phyloP scores from a whole-genome alignment of 108 stramenopile genomes.

The Fragilaria crotonensis region DNA sequence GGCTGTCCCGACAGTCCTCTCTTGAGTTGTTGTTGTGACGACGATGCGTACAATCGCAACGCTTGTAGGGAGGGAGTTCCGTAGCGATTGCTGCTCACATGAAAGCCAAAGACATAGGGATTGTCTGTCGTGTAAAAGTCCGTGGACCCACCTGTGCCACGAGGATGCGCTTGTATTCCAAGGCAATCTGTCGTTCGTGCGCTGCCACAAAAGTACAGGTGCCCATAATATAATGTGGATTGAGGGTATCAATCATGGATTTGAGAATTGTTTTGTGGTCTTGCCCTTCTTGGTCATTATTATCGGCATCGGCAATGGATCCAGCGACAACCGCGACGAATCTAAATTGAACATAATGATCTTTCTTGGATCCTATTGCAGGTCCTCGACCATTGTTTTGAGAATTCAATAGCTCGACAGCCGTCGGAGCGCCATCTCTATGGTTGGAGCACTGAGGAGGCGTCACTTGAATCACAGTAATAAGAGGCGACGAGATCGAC shows the following conservation, averaged over 20 bases:
- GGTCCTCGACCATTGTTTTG: slow-evolving; percentile 30
- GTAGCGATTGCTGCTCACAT: slow-evolving; percentile 41
- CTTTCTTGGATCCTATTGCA: slow-evolving; percentile 31
- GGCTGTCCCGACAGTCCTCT: slow-evolving; percentile 12
- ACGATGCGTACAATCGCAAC: neutral
- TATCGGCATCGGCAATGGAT: slow-evolving; percentile 3
- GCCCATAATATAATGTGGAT: slow-evolving; percentile 38
- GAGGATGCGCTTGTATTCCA: slow-evolving; percentile 25
- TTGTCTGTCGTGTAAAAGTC: slow-evolving; percentile 30
- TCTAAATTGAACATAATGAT: slow-evolving; percentile 31
- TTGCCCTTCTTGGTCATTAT: slow-evolving; percentile 15
- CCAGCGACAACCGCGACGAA: slow-evolving; percentile 43
- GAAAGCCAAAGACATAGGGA: slow-evolving; percentile 51
- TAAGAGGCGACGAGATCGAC: too few relatives aligned
- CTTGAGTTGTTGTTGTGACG: too few relatives aligned
- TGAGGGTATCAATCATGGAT: slow-evolving; percentile 13
- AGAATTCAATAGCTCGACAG: slow-evolving; percentile 27
- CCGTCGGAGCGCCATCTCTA: slow-evolving; percentile 36
- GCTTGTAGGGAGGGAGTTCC: neutral
- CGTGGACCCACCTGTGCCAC: slow-evolving; percentile 49
- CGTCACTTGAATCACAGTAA: slow-evolving; percentile 25
- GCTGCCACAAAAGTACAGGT: slow-evolving; percentile 24
- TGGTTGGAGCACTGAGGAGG: slow-evolving; percentile 20
- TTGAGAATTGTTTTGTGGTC: slow-evolving; percentile 18
- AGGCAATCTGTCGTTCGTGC: slow-evolving; percentile 24